Conservation (phyloP, 2,329 filamentous ascomycete genomes). For the Penicillium vulpinum region DNA sequence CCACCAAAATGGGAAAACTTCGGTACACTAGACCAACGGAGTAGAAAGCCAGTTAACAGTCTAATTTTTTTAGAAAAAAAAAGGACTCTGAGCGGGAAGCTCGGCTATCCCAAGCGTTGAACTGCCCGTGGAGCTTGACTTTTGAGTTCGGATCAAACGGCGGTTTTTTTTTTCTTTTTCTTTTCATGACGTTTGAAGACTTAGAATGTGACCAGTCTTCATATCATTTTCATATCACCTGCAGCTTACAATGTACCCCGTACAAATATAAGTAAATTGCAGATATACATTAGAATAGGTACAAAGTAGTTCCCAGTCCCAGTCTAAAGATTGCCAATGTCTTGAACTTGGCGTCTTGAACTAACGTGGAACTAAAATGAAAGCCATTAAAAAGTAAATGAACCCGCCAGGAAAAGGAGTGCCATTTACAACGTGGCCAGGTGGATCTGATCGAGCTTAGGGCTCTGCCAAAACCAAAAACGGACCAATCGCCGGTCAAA, state of each 20-base stretch:
- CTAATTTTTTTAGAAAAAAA: too few species aligned
- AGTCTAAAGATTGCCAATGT: conserved; percentile 9
- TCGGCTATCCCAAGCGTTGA: conserved; percentile 24
- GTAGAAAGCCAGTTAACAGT: not conserved
- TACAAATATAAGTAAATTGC: not conserved
- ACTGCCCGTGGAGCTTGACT: conserved; percentile 17
- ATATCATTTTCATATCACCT: not conserved
- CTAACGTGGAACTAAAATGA: conserved; percentile 7
- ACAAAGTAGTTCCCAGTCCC: not conserved
- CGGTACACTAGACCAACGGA: conserved; percentile 11
- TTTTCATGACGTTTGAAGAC: conserved; percentile 7
- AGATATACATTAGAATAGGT: too few species aligned
- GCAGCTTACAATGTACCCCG: not conserved
- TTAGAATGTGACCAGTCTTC: not conserved
- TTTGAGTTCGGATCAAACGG: not conserved
- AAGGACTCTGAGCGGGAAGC: conserved; percentile 19
- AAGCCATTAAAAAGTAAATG: conserved; percentile 5
- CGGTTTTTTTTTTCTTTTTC: too few species aligned
- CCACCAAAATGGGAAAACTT: conserved; percentile 14
- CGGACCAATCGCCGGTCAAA: conserved; percentile 8
- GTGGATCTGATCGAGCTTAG: conserved; percentile 31
- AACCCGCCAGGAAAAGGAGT: conserved; percentile 14
- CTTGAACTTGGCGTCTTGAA: conserved; percentile 3
- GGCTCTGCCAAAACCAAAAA: conserved; percentile 21
- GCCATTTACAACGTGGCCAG: conserved; percentile 31